These are phyloP conservation scores for Boletus vermiculosoides DNA, from an alignment of 768 basidiomycete genomes.

Conservation along the genomic window DNA sequence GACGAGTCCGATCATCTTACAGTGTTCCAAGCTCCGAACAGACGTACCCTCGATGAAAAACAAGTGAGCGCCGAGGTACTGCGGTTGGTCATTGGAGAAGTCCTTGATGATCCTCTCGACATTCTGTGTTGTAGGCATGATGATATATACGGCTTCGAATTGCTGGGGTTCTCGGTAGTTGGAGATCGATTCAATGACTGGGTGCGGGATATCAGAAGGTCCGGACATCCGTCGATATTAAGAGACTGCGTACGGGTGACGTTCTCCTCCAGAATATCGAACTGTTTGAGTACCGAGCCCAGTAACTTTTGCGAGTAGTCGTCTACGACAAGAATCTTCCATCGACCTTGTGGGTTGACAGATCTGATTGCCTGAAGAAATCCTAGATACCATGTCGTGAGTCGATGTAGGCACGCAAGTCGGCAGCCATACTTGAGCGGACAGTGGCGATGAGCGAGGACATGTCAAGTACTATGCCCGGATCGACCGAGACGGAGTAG, in stretches of 20 bases:
- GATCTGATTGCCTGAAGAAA: conserved; percentile 87
- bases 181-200: conserved; percentile 92
- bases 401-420: not conserved
- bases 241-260: conserved; percentile 74
- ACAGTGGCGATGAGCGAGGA: conserved; percentile 49
- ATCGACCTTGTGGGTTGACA: conserved; percentile 80
- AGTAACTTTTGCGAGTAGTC: conserved; percentile 85
- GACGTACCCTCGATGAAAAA: conserved; percentile 89
- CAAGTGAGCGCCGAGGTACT: conserved; percentile 82
- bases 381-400: conserved; percentile 43
- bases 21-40: not conserved
- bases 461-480: conserved; percentile 13
- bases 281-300: conserved; percentile 83
- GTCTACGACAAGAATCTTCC: conserved; percentile 98
- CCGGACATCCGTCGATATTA: not conserved
- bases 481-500: not conserved
- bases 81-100: conserved; percentile 60
- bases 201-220: conserved; percentile 9
- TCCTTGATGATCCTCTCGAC: conserved; percentile 89
- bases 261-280: conserved; percentile 94
- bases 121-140: conserved; percentile 95
- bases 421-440: conserved; percentile 41
- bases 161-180: conserved; percentile 79
- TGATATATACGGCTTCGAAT: conserved; percentile 89
- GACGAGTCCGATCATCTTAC: not conserved